phyloP scores from a whole-genome alignment of 371 early-diverging fungal species.

The Umbelopsis sp. region DNA sequence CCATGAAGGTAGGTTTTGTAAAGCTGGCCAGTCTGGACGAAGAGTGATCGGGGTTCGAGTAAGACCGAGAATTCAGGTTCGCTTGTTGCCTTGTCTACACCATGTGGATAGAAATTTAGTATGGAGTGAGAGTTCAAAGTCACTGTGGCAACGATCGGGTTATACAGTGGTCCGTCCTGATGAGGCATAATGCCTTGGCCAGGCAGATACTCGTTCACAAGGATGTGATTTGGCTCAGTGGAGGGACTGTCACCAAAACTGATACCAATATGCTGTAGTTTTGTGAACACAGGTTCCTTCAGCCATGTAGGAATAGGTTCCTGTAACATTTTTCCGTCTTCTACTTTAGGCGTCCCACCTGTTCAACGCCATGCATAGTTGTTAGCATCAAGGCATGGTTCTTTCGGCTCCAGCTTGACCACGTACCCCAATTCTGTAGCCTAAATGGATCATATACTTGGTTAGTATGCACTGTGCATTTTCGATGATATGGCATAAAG shows the following conservation, averaged over 20 bases:
- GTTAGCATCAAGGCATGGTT: background rate
- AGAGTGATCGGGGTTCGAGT: constrained; percentile 47
- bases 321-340: constrained; percentile 8
- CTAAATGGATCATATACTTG: constrained; percentile 26
- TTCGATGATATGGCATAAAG: constrained; percentile 7
- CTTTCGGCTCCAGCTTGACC: background rate
- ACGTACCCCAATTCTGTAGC: constrained; percentile 50
- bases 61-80: constrained; percentile 34
- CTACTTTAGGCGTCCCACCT: constrained; percentile 6
- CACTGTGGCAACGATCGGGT: constrained; percentile 60
- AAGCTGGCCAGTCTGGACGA: constrained; percentile 51
- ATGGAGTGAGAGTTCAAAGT: constrained; percentile 52
- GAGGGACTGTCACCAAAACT: background rate
- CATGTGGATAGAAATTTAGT: constrained; percentile 47
- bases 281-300: background rate
- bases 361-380: background rate
- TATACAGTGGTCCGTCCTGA: constrained; percentile 62
- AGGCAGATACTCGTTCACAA: constrained; percentile 61
- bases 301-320: constrained; percentile 10
- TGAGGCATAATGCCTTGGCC: constrained; percentile 72
- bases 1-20: constrained; percentile 60
- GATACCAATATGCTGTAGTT: background rate
- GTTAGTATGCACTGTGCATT: background rate
- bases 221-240: constrained; percentile 51
- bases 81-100: background rate